phyloP scores from a whole-genome alignment of 1,139 yeast species.

The Geotrichum phurueaensis region DNA sequence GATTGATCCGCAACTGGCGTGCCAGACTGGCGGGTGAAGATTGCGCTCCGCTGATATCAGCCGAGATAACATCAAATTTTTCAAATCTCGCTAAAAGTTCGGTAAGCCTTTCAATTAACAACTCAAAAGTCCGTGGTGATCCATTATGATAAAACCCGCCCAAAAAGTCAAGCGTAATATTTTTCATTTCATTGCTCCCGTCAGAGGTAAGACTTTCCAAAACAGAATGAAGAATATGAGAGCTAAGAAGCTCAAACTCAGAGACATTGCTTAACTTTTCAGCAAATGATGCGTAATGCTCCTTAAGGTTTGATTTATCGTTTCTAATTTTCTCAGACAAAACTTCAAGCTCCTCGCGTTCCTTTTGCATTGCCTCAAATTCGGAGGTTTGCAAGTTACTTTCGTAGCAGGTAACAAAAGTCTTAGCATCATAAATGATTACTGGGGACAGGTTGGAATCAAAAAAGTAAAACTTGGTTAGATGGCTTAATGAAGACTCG shows the following conservation, averaged over 20 bases:
- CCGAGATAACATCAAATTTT: conserved; percentile 62
- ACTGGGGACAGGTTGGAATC: conserved; percentile 18
- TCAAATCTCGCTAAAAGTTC: conserved; percentile 73
- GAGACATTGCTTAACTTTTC: conserved; percentile 43
- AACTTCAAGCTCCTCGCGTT: conserved; percentile 4
- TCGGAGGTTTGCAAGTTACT: neutral
- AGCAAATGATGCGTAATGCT: conserved; percentile 29
- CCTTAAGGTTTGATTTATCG: conserved; percentile 23
- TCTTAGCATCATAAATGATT: conserved; percentile 19
- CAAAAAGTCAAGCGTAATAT: conserved; percentile 41
- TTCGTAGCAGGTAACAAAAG: conserved; percentile 7
- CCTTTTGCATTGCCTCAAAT: conserved; percentile 11
- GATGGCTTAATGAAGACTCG: neutral
- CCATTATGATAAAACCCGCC: conserved; percentile 41
- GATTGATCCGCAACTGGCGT: conserved; percentile 58
- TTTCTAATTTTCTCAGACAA: conserved; percentile 15
- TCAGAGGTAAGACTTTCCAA: conserved; percentile 40
- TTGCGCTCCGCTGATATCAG: conserved; percentile 39
- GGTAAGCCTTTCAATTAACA: conserved; percentile 54
- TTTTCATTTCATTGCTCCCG: conserved; percentile 24
- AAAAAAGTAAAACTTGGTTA: conserved; percentile 18
- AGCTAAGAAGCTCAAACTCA: conserved; percentile 68
- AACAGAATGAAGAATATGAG: conserved; percentile 55
- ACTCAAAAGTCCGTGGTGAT: conserved; percentile 35
- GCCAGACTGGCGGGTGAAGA: conserved; percentile 54